Evolutionary conservation across 2,329 filamentous ascomycete species (phyloP).

Genomic region (Pseudogymnoascus sp.): DNA sequence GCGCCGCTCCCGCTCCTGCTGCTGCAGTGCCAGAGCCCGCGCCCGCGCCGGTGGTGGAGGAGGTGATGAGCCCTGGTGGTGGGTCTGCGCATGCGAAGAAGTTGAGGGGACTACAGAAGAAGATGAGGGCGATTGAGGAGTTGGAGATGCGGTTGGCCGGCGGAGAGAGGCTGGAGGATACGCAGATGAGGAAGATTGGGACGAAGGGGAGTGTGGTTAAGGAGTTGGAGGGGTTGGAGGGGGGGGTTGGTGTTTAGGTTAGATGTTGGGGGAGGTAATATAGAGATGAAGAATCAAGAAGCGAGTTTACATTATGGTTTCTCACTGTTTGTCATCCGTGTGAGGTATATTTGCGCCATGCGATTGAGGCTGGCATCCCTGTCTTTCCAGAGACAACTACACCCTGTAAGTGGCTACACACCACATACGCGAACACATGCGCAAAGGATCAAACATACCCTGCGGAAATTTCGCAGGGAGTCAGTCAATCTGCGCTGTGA

Average conservation of each 20-base stretch:
- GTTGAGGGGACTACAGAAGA: slow-evolving; percentile 86
- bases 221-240: slow-evolving; percentile 57
- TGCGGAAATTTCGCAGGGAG: too few species aligned
- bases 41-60: slow-evolving; percentile 36
- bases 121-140: slow-evolving; percentile 95
- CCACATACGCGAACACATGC: too few species aligned
- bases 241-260: not conserved
- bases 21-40: slow-evolving; percentile 43
- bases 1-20: slow-evolving; percentile 31
- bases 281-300: not conserved
- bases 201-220: slow-evolving; percentile 79
- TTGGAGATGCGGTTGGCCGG: slow-evolving; percentile 92
- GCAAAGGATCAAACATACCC: too few species aligned
- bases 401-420: too few species aligned
- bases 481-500: too few species aligned
- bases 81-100: slow-evolving; percentile 84
- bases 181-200: slow-evolving; percentile 95
- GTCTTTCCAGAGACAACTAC: too few species aligned
- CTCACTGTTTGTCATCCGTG: not conserved
- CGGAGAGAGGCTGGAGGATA: slow-evolving; percentile 95
- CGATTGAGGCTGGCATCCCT: too few species aligned
- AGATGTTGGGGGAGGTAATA: not conserved
- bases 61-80: slow-evolving; percentile 46
- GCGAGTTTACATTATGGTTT: not conserved
- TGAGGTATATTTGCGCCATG: not conserved